These are phyloP conservation scores for Ceriops zippeliana DNA, from an alignment of 345 rosid genomes.

Conservation along the genomic window DNA sequence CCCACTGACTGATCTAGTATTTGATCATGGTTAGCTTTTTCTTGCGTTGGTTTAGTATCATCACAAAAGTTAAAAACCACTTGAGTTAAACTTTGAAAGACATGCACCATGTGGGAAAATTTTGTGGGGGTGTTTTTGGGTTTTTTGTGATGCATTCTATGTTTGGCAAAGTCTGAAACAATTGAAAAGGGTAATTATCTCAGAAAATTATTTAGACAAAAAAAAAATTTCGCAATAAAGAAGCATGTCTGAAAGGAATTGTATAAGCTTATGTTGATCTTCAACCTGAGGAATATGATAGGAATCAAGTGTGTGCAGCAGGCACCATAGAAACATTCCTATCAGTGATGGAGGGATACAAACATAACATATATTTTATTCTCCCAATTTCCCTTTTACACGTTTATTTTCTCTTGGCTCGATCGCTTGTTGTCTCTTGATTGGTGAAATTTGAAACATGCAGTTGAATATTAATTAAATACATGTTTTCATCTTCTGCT, in stretches of 20 bases:
- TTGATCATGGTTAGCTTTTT: too few relatives aligned
- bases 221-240: neutral
- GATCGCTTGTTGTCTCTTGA: neutral
- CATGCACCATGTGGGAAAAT: too few relatives aligned
- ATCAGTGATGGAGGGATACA: too few relatives aligned
- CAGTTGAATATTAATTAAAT: too few relatives aligned
- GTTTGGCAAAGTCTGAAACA: too few relatives aligned
- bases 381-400: neutral
- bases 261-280: neutral
- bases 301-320: neutral
- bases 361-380: neutral
- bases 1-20: too few relatives aligned
- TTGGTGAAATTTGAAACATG: too few relatives aligned
- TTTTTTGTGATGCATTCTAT: too few relatives aligned
- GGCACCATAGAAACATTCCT: neutral
- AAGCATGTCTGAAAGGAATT: neutral
- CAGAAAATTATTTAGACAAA: neutral
- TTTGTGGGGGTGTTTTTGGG: too few relatives aligned
- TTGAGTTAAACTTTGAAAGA: too few relatives aligned
- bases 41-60: too few relatives aligned
- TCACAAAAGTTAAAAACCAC: too few relatives aligned
- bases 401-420: neutral
- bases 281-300: neutral
- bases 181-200: neutral
- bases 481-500: neutral